Conservation (phyloP, 2,329 filamentous ascomycete species). For the Fusarium tanahbumbuense region DNA sequence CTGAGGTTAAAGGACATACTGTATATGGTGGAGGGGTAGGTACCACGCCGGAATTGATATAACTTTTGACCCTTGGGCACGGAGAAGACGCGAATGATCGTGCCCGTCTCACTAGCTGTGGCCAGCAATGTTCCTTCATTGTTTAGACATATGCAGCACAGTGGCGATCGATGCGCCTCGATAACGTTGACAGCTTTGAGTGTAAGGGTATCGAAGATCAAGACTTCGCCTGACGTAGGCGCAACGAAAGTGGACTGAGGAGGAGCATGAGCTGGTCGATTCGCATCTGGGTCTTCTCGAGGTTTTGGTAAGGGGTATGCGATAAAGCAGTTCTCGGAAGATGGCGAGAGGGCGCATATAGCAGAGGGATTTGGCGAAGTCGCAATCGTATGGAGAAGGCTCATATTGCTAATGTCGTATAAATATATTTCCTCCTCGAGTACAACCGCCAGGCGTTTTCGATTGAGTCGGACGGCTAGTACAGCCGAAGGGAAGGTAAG, state of each 20-base stretch:
- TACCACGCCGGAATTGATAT: slow-evolving; percentile 94
- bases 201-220: slow-evolving; percentile 90
- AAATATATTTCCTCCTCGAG: slow-evolving; percentile 97
- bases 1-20: slow-evolving; percentile 99
- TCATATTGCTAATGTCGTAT: slow-evolving; percentile 99
- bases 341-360: slow-evolving; percentile 92
- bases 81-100: slow-evolving; percentile 95
- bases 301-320: slow-evolving; percentile 89
- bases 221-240: slow-evolving; percentile 89
- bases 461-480: slow-evolving; percentile 90
- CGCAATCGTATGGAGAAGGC: slow-evolving; percentile 88
- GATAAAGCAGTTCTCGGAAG: slow-evolving; percentile 94
- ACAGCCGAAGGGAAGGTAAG: slow-evolving; percentile 98
- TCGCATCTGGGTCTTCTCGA: slow-evolving; percentile 68
- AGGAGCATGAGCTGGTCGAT: slow-evolving; percentile 83
- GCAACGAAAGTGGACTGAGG: slow-evolving; percentile 81
- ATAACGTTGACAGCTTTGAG: slow-evolving; percentile 95
- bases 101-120: slow-evolving; percentile 96
- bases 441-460: slow-evolving; percentile 92
- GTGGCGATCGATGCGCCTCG: slow-evolving; percentile 90
- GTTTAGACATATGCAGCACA: slow-evolving; percentile 92
- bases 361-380: slow-evolving; percentile 93
- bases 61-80: slow-evolving; percentile 91
- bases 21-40: slow-evolving; percentile 94
- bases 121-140: slow-evolving; percentile 91